These are phyloP conservation scores for Coemansia erecta DNA, from an alignment of 192 early-diverging fungal species.

Conservation along the genomic window DNA sequence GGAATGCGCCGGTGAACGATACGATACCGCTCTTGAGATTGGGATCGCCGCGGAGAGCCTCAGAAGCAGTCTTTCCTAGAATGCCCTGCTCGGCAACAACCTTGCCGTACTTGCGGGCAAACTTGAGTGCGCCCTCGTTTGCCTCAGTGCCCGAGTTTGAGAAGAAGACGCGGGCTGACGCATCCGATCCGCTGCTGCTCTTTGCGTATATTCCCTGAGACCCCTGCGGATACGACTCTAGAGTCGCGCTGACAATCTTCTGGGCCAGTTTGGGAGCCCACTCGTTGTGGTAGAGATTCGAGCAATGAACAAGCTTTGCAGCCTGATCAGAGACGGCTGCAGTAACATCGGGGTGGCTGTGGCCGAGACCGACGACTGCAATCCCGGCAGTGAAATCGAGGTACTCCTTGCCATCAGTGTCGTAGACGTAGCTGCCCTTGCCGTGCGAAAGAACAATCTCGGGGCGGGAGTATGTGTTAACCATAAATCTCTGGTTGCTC, in stretches of 20 bases:
- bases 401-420: slow-evolving; percentile 70
- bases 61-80: slow-evolving; percentile 43
- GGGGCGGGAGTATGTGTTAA: slow-evolving; percentile 72
- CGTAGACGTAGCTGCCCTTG: slow-evolving; percentile 77
- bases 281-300: slow-evolving; percentile 92
- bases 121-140: slow-evolving; percentile 97
- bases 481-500: slow-evolving; percentile 57
- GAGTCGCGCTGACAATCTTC: slow-evolving; percentile 64
- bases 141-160: slow-evolving; percentile 98
- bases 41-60: slow-evolving; percentile 49
- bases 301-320: slow-evolving; percentile 76
- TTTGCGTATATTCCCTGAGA: slow-evolving; percentile 51
- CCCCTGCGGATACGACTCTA: slow-evolving; percentile 43
- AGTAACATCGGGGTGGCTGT: slow-evolving; percentile 74
- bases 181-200: slow-evolving; percentile 14
- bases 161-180: slow-evolving; percentile 79
- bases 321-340: slow-evolving; percentile 79
- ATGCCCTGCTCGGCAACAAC: slow-evolving; percentile 27
- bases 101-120: slow-evolving; percentile 85
- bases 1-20: slow-evolving; percentile 90
- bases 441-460: slow-evolving; percentile 77
- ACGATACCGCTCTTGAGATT: slow-evolving; percentile 72
- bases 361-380: slow-evolving; percentile 91
- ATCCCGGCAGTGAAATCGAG: slow-evolving; percentile 95
- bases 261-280: slow-evolving; percentile 80